Base-by-base conservation (phyloP, 208 protist species). In the Trypanosoma melophagium region DNA sequence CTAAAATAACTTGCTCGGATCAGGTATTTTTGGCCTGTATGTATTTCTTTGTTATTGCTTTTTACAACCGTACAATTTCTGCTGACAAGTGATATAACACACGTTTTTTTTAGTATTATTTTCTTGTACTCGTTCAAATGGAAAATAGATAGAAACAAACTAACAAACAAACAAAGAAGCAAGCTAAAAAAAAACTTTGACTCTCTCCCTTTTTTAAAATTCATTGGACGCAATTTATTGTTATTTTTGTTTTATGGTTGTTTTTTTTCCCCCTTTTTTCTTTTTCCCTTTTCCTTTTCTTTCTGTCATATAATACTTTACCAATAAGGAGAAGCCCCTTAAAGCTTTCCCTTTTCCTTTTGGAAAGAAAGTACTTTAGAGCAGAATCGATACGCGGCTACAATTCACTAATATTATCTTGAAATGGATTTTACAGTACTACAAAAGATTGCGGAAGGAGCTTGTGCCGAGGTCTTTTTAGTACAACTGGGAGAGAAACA, bases 231-330 rank as follows among this genome's bases (percentile, higher is more conserved):
- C 59, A 64, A 55, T 17, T 21, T 41, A 24, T 42, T 25, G 60
- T 45, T 64, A 64, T 60, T 52, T 60, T 74, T 69, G 57, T 31
- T 68, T 64, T 49, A 56, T 64, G 25, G 8, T 22, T 53, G 51
- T 5, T 13, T 35, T 12, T 21, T 47, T 60, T 40, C 35, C 70
- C 1, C 17, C 16, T 38, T 61, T 69, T 69, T 41, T 38, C 52
- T 74, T 22, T 49, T 35, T 59, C 60, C 42, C 13, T 22, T 60
- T 31, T 21, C 42, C 52, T 24, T 12, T 55, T 24, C 45, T 12
- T 56, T 13, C 13, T 16, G 45, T 5, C 25, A 31, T 62, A 13
- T 35, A 28, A 17, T 13, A 14, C 55, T 60, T 19, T 7, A 22
- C 55, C 2, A 16, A 22, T 45, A 17, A n/a, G n/a, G n/a, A n/a